phyloP scores from a whole-genome alignment of 208 protist species.

The Trypanosoma platydactyli region DNA sequence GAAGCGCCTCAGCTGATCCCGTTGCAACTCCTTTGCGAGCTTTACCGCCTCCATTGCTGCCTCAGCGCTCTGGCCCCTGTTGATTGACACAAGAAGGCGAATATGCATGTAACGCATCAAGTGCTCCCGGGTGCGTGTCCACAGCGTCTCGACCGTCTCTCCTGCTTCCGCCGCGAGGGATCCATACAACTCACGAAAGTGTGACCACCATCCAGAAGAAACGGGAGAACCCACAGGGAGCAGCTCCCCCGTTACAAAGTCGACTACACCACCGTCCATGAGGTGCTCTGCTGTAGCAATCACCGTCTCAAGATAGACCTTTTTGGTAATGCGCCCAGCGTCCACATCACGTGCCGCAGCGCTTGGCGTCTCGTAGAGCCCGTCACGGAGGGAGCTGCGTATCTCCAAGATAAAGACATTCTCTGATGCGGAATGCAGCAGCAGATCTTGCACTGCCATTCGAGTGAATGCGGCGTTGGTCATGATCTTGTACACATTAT shows the following conservation, averaged over 20 bases:
- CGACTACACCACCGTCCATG: conserved; percentile 59
- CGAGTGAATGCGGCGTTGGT: conserved; percentile 69
- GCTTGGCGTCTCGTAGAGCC: conserved; percentile 28
- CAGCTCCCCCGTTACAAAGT: conserved; percentile 61
- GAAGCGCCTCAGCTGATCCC: conserved; percentile 45
- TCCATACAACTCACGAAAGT: conserved; percentile 22
- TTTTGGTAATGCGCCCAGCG: conserved; percentile 32
- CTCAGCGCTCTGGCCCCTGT: conserved; percentile 40
- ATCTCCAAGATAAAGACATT: conserved; percentile 73
- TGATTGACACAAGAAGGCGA: conserved; percentile 80
- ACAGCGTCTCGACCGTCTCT: conserved; percentile 6
- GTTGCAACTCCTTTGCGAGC: conserved; percentile 47
- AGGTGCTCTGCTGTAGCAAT: conserved; percentile 64
- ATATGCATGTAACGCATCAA: conserved; percentile 54
- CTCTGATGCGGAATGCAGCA: conserved; percentile 69
- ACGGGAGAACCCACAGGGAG: conserved; percentile 7
- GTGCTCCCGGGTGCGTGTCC: conserved; percentile 2
- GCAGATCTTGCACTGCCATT: conserved; percentile 79
- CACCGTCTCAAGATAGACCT: conserved; percentile 52
- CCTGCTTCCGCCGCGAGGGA: conserved; percentile 4
- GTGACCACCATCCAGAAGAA: conserved; percentile 11
- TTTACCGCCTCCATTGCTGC: conserved; percentile 41
- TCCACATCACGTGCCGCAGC: not conserved
- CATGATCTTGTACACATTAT: conserved; percentile 79
- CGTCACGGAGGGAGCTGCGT: conserved; percentile 77